These are phyloP conservation scores for Trichoderma gamsii DNA, from an alignment of 495 filamentous ascomycete species.

Conservation along the genomic window DNA sequence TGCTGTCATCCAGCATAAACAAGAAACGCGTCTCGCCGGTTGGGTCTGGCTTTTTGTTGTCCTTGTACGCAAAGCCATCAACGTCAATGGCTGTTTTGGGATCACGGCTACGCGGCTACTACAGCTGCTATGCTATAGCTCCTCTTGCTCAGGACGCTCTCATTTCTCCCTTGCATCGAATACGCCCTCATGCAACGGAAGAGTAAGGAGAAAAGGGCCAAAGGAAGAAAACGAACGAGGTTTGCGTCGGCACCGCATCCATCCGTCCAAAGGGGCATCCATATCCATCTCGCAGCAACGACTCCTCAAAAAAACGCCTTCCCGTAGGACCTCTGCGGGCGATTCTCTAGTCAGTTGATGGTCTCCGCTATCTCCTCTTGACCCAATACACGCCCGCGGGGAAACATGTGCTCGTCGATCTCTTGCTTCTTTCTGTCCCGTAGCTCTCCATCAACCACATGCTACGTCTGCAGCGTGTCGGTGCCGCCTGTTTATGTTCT, in stretches of 20 bases:
- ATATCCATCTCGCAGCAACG: not conserved
- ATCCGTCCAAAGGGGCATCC: not conserved
- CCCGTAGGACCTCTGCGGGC: not conserved
- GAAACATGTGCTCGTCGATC: not conserved
- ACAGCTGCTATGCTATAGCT: not conserved
- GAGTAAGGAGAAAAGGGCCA: not conserved
- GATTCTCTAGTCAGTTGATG: not conserved
- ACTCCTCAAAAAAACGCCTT: not conserved
- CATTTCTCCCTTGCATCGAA: not conserved
- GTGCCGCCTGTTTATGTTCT: not conserved
- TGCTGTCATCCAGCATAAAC: slow-evolving; percentile 1
- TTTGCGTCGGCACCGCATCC: slow-evolving; percentile 1
- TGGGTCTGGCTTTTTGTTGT: not conserved
- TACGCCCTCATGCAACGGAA: not conserved
- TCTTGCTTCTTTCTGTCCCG: not conserved
- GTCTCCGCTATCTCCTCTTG: not conserved
- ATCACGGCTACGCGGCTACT: not conserved
- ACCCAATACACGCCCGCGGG: not conserved
- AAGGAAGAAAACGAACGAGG: not conserved
- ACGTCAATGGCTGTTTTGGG: not conserved
- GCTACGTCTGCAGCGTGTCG: not conserved
- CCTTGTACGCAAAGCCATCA: not conserved
- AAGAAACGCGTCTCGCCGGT: not conserved
- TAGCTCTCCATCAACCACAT: not conserved
- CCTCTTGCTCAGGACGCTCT: not conserved